Conservation (phyloP, 2,329 filamentous ascomycete genomes). For the Pseudocercospora fijiensis region DNA sequence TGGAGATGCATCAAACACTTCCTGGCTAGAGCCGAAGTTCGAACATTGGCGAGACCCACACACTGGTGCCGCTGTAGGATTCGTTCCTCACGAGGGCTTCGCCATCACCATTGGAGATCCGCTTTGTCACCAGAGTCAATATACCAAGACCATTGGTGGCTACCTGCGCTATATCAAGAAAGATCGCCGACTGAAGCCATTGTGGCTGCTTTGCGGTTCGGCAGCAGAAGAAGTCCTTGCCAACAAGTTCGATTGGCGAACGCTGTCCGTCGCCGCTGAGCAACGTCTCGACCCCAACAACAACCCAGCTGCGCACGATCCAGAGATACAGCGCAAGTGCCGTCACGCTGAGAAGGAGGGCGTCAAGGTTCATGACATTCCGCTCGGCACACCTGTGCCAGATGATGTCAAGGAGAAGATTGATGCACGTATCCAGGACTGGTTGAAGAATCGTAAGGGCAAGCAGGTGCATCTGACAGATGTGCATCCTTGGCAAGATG, state of each 20-base stretch:
- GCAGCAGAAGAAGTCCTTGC: constrained; percentile 77
- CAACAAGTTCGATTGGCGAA: constrained; percentile 79
- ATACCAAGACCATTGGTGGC: constrained; percentile 66
- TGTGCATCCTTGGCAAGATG: constrained; percentile 83
- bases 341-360: constrained; percentile 79
- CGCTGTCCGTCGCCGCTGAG: constrained; percentile 82
- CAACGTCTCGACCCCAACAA: constrained; percentile 76
- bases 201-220: constrained; percentile 87
- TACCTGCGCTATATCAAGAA: constrained; percentile 75
- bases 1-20: constrained; percentile 89
- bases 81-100: constrained; percentile 72
- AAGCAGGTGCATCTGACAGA: constrained; percentile 87
- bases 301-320: constrained; percentile 65
- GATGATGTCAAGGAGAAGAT: constrained; percentile 68
- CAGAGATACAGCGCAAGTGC: constrained; percentile 70
- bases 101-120: constrained; percentile 86
- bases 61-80: constrained; percentile 82
- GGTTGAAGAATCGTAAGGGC: constrained; percentile 77
- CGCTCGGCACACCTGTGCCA: constrained; percentile 61
- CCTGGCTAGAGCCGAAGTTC: constrained; percentile 87
- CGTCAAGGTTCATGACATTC: constrained; percentile 73
- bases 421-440: constrained; percentile 72
- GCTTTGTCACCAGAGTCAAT: constrained; percentile 77
- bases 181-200: constrained; percentile 69
- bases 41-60: constrained; percentile 77